phyloP scores from a whole-genome alignment of 2,329 filamentous ascomycete species.

The Coleophoma crateriformis region DNA sequence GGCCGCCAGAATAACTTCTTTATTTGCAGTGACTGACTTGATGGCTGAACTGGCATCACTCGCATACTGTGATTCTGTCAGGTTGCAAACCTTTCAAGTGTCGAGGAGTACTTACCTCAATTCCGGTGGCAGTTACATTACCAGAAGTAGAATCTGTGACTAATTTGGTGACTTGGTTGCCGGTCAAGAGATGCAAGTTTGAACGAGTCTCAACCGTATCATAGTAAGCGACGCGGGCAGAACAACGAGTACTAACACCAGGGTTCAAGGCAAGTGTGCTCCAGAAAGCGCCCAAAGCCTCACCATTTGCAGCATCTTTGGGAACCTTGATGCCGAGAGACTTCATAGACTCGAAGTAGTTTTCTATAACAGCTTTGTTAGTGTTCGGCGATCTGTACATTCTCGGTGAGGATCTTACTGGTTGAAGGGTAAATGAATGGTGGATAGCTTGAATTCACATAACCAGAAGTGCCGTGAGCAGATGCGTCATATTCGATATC shows the following conservation, averaged over 20 bases:
- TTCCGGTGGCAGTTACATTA: not conserved
- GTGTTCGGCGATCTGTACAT: not conserved
- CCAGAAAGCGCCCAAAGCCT: not conserved
- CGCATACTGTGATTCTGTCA: not conserved
- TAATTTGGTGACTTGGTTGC: slow-evolving; percentile 1
- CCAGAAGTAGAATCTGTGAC: not conserved
- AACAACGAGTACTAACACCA: slow-evolving; percentile 17
- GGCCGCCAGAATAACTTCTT: slow-evolving; percentile 29
- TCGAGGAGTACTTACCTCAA: not conserved
- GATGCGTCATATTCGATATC: slow-evolving; percentile 25
- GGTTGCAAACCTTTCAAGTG: too few relatives aligned
- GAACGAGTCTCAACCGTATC: slow-evolving; percentile 23
- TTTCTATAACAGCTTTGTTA: not conserved
- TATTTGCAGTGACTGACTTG: slow-evolving; percentile 8
- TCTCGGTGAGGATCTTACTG: slow-evolving; percentile 7
- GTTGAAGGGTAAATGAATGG: slow-evolving; percentile 30
- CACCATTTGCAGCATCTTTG: not conserved
- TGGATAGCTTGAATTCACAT: slow-evolving; percentile 33
- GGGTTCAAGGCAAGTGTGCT: not conserved
- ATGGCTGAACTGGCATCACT: not conserved
- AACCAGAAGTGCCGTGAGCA: slow-evolving; percentile 29
- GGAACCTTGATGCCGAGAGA: not conserved
- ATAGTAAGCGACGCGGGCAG: slow-evolving; percentile 31
- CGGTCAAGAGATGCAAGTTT: slow-evolving; percentile 6
- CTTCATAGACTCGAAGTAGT: not conserved